Evolutionary conservation across 192 early-diverging fungal genomes (phyloP).

Genomic region (Bifiguratus adelaidae): DNA sequence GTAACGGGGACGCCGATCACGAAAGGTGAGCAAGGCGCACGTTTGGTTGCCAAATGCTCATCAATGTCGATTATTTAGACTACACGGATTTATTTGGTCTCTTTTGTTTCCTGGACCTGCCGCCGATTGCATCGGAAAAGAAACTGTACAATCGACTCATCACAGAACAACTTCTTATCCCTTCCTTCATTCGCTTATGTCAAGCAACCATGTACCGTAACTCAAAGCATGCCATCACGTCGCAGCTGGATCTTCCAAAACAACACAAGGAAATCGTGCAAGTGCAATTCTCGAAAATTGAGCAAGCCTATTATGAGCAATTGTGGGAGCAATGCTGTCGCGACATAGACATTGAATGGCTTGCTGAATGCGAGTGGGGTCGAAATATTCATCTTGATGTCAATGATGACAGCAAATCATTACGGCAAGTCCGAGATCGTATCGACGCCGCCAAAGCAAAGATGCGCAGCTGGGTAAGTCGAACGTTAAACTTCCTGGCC

Average conservation of each 20-base stretch:
- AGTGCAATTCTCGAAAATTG: constrained; percentile 39
- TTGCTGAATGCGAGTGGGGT: constrained; percentile 5
- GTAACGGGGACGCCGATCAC: constrained; percentile 51
- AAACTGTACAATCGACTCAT: constrained; percentile 8
- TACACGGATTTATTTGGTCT: constrained; percentile 41
- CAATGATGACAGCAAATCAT: neutral
- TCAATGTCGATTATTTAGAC: too few relatives aligned
- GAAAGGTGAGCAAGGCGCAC: too few relatives aligned
- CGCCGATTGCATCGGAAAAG: constrained; percentile 18
- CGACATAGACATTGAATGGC: constrained; percentile 20
- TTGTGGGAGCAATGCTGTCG: constrained; percentile 28
- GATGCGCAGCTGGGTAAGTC: constrained; percentile 27
- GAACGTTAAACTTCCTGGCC: neutral
- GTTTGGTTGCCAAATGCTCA: too few relatives aligned
- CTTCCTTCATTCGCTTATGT: constrained; percentile 13
- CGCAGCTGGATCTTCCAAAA: constrained; percentile 41
- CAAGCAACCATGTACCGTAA: constrained; percentile 41
- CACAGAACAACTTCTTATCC: constrained; percentile 5
- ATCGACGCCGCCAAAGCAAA: constrained; percentile 6
- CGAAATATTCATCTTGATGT: neutral
- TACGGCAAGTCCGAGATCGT: neutral
- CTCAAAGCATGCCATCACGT: constrained; percentile 33
- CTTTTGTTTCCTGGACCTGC: constrained; percentile 30
- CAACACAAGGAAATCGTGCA: constrained; percentile 33
- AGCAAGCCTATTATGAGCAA: constrained; percentile 48